A percentile compares a stretch with the other conserved stretches of the same genome.
phyloP scores from a whole-genome alignment of 495 filamentous ascomycete species.

The Acidiella bohemica region DNA sequence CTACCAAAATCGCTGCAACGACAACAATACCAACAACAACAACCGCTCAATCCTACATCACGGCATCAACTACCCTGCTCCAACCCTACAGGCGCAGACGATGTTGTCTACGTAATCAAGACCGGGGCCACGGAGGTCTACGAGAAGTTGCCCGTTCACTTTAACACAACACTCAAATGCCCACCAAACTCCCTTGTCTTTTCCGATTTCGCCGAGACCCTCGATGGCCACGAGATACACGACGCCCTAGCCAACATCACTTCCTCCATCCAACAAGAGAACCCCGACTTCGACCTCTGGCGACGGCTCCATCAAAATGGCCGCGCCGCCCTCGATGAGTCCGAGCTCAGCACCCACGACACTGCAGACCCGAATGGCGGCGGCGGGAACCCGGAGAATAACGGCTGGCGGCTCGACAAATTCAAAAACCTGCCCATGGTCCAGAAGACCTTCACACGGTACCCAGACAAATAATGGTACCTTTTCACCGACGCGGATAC shows the following conservation, averaged over 20 bases:
- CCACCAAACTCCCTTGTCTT: slow-evolving; percentile 17
- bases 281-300: slow-evolving; percentile 27
- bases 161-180: slow-evolving; percentile 18
- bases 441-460: too few species aligned
- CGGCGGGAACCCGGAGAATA: slow-evolving; percentile 12
- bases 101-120: slow-evolving; percentile 14
- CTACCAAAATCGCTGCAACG: too few species aligned
- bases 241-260: slow-evolving; percentile 11
- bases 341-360: slow-evolving; percentile 8
- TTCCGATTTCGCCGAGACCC: slow-evolving; percentile 17
- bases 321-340: slow-evolving; percentile 2
- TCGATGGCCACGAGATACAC: slow-evolving; percentile 11
- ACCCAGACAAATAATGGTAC: too few species aligned
- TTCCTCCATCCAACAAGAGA: not conserved
- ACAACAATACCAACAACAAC: too few species aligned
- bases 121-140: slow-evolving; percentile 21
- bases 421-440: slow-evolving; percentile 61
- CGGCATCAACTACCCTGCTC: slow-evolving; percentile 6
- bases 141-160: slow-evolving; percentile 18
- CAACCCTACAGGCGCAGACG: slow-evolving; percentile 7
- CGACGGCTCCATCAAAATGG: slow-evolving; percentile 17
- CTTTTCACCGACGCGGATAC: slow-evolving; percentile 59
- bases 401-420: slow-evolving; percentile 54
- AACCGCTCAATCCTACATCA: too few species aligned
- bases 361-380: slow-evolving; percentile 1